Conservation (phyloP, 2,329 filamentous ascomycete genomes). For the Hyphodiscus sp. region DNA sequence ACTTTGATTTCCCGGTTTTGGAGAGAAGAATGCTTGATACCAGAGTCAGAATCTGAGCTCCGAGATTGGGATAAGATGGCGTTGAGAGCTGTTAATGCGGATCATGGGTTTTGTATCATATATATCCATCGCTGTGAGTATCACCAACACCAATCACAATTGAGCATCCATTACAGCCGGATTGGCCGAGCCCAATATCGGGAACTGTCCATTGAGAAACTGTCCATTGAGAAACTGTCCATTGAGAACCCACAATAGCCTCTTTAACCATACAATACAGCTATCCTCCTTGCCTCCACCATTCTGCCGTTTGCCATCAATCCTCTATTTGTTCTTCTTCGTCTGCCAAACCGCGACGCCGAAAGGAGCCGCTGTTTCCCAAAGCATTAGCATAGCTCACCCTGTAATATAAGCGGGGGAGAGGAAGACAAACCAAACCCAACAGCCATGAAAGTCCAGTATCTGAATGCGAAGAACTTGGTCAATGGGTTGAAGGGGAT, state of each 20-base stretch:
- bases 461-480: constrained; percentile 75
- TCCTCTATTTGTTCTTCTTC: constrained; percentile 31
- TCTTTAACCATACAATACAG: constrained; percentile 18
- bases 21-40: constrained; percentile 50
- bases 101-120: background rate
- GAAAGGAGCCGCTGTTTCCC: constrained; percentile 45
- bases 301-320: background rate
- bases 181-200: background rate
- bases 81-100: background rate
- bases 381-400: constrained; percentile 15
- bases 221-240: too few relatives aligned
- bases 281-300: constrained; percentile 3
- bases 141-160: background rate
- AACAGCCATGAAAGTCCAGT: constrained; percentile 66
- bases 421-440: constrained; percentile 40
- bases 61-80: background rate
- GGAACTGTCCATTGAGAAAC: background rate
- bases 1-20: constrained; percentile 45
- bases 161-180: background rate
- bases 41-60: constrained; percentile 30
- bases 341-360: constrained; percentile 46
- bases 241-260: background rate
- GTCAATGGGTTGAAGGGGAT: constrained; percentile 94
- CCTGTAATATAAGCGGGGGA: background rate
- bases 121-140: background rate